Evolutionary conservation across 306 rosid genomes (phyloP), one percentile per base, ranked within the genome.

Genomic region (Rosa chinensis): DNA sequence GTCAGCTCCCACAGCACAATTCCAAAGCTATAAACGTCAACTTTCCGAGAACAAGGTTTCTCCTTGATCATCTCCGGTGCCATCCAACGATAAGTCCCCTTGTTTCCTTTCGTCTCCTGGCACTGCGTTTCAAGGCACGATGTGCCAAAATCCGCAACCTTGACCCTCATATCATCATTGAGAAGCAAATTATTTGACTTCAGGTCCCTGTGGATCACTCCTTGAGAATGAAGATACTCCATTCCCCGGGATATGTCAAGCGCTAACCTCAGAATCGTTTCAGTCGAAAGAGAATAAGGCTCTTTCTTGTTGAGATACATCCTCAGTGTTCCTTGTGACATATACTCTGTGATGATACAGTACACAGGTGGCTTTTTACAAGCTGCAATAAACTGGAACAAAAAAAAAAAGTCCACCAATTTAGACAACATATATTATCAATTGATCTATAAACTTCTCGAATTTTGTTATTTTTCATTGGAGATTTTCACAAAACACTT

Each of bases 51-150:
- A 45, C 82, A 94, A 8, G 92, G 89, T 75, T 94, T 92, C 82
- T 94, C 98, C 89, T 89, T 92, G 66, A 94, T 84, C 98, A 94
- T 94, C 89, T 94, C 98, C 0, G 98, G 98, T 21, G 98, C 98
- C 98, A 91, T 92, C 98, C 98, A 94, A 59, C 97, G 97, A 71
- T 94, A 94, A 14, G 98, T 94, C 73, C 98, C 98, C 93, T 83
- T 94, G 90, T 94, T 94, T 77, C 98, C 98, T 73, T 94, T 94
- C n/a, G 97, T 89, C 80, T 92, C 98, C 25, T 58, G 87, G 71
- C 97, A 90, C 73, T 90, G 91, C 2, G 98, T 92, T 77, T 94
- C 98, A 17, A 94, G 98, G 81, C 98, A 94, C 0, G 98, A 92
- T 42, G 98, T 94, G 47, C 98, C 98, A 18, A 94, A 94, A 86